Evolutionary conservation across 352 stramenopile species (phyloP).

Genomic region (Globisporangium irregulare): DNA sequence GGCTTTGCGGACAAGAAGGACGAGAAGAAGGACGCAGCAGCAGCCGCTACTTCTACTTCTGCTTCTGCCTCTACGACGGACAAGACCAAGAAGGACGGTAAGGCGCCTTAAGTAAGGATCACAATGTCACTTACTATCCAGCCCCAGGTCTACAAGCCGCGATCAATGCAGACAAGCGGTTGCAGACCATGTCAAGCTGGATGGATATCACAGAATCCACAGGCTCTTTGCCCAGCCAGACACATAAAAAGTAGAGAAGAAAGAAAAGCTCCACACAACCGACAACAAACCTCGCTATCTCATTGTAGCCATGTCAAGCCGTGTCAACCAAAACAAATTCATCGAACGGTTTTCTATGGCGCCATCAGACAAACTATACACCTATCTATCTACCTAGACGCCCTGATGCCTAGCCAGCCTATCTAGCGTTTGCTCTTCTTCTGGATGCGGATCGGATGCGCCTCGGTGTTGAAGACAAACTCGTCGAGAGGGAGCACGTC

Average conservation of each 20-base stretch:
- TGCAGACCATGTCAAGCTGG: background rate
- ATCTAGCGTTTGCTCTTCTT: background rate
- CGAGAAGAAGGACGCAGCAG: constrained; percentile 45
- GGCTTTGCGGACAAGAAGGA: constrained; percentile 71
- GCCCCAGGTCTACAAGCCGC: background rate
- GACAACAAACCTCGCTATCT: background rate
- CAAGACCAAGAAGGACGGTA: constrained; percentile 39
- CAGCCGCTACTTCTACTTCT: constrained; percentile 5
- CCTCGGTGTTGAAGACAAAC: constrained; percentile 97
- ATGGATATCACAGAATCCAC: no score
- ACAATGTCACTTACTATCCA: background rate
- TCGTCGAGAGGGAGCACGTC: constrained; percentile 89
- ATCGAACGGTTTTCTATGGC: background rate
- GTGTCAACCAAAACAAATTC: background rate
- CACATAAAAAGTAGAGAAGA: background rate
- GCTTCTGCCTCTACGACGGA: constrained; percentile 3
- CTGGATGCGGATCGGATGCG: constrained; percentile 86
- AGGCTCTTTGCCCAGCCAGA: no score
- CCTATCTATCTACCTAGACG: constrained; percentile 1
- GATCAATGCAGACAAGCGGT: background rate
- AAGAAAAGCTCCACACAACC: background rate
- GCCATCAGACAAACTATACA: constrained; percentile 1
- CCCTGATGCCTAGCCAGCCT: background rate
- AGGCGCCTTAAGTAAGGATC: constrained; percentile 22
- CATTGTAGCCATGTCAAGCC: background rate